Base-by-base conservation (phyloP, 1,284 basidiomycete species). In the Chondrostereum purpureum region DNA sequence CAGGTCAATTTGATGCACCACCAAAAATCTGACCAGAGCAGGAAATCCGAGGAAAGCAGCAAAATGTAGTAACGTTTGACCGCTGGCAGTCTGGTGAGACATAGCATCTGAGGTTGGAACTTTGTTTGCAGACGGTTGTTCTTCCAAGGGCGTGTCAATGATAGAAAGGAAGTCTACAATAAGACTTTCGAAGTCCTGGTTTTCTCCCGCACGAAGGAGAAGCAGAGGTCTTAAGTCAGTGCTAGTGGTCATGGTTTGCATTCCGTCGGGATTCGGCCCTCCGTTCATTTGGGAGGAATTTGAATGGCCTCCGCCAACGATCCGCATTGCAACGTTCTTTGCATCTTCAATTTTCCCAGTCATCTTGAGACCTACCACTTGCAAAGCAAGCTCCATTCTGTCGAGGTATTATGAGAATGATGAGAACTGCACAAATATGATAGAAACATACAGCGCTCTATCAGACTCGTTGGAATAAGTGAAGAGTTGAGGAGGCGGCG, bases 311-410 rank as follows among this genome's bases (percentile, higher is more conserved):
- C 73, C 68, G 45, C 72, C 80, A 34, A 90, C 83, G 51, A 89
- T 90, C 37, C 86, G 77, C 77, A 88, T 81, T 16, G 93, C 93
- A 35, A 95, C 87, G 52, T 92, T 89, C 62, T 89, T 85, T 3
- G 92, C 90, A 47, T 93, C 89, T 56, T 95, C 90, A 44, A 95
- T 84, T 59, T 92, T 89, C 31, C 93, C 93, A 0, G 92, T 96
- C 90, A 96, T 94, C 70, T 95, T 93, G 51, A 96, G 68, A 1
- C 93, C 93, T 19, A 97, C 92, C 6, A 96, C 92, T 60, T 95
- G 92, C 5, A 97, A 70, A 40, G 93, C 93, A 45, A 96, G 77
- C 62, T 96, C 93, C 92, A 96, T 94, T 50, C 88, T 91, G 55
- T 17, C 48, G 44, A 47, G 39, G 41, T 17, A 46, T 56, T 35